A percentile compares a stretch with the other conserved stretches of the same genome.
Conservation (phyloP, 2,329 filamentous ascomycete genomes). For the Colletotrichum incanum region DNA sequence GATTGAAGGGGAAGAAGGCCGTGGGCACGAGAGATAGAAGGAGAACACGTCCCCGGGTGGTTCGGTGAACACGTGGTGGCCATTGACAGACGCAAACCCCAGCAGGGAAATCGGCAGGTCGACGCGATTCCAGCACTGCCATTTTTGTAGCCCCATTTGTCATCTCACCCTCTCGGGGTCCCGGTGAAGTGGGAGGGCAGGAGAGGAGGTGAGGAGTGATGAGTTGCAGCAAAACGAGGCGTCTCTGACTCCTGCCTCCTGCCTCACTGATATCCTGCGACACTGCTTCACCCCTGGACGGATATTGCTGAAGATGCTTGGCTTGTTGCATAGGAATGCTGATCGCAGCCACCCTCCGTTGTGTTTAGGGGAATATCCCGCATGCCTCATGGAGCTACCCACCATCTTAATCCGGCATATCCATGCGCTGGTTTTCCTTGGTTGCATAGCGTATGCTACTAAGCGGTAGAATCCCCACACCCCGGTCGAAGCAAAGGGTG, state of each 20-base stretch:
- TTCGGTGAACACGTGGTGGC: slow-evolving; percentile 40
- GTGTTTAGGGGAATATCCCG: slow-evolving; percentile 30
- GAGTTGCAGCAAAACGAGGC: slow-evolving; percentile 2
- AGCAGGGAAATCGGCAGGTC: not conserved
- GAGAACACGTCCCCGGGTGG: slow-evolving; percentile 11
- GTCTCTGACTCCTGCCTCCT: slow-evolving; percentile 30
- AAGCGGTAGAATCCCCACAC: not conserved
- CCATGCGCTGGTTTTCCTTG: slow-evolving; percentile 4
- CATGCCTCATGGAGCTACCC: slow-evolving; percentile 27
- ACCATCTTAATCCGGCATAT: slow-evolving; percentile 34
- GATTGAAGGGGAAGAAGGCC: slow-evolving; percentile 10
- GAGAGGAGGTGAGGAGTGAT: not conserved
- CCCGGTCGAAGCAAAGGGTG: slow-evolving; percentile 24
- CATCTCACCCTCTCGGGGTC: not conserved
- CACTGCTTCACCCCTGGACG: slow-evolving; percentile 33
- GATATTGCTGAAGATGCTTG: slow-evolving; percentile 40
- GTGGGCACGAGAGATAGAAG: not conserved
- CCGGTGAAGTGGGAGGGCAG: not conserved
- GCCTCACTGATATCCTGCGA: slow-evolving; percentile 18
- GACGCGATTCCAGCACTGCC: slow-evolving; percentile 33
- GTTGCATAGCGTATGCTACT: not conserved
- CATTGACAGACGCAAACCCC: slow-evolving; percentile 28
- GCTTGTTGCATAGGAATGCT: slow-evolving; percentile 36
- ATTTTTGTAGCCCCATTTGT: slow-evolving; percentile 25
- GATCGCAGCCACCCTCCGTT: slow-evolving; percentile 19